A percentile compares a stretch with the other conserved stretches of the same genome.
Conservation (phyloP, 2,329 filamentous ascomycete genomes). For the Neodidymelliopsis sp. region DNA sequence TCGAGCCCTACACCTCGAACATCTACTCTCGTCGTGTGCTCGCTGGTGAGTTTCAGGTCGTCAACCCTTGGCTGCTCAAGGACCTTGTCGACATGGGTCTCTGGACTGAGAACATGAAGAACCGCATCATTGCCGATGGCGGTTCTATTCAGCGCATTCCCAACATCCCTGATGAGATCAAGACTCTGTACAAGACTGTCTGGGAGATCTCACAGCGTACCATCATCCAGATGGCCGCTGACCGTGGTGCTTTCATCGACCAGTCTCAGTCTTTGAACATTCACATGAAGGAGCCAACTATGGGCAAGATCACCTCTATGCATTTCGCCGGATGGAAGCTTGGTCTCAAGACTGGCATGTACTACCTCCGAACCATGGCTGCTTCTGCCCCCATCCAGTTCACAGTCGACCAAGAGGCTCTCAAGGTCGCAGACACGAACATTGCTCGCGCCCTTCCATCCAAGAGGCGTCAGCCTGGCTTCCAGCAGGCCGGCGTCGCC, state of each 20-base stretch:
- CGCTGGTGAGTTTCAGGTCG: constrained; percentile 98
- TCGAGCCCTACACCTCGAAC: constrained; percentile 99
- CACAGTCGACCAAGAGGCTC: constrained; percentile 95
- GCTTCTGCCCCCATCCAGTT: constrained; percentile 98
- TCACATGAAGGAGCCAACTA: constrained; percentile 98
- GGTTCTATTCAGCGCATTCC: constrained; percentile 97
- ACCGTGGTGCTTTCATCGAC: constrained; percentile 98
- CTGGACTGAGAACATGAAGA: constrained; percentile 99
- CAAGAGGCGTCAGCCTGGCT: constrained; percentile 69
- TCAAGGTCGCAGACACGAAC: constrained; percentile 85
- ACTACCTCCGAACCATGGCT: constrained; percentile 98
- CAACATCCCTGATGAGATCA: constrained; percentile 95
- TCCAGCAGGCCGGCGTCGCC: constrained; percentile 26
- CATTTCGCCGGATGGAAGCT: constrained; percentile 99
- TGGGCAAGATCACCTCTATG: constrained; percentile 99
- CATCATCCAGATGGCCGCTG: constrained; percentile 96
- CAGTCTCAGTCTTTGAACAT: constrained; percentile 99
- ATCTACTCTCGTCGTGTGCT: constrained; percentile 99
- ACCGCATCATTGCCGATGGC: constrained; percentile 97
- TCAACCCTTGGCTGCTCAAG: constrained; percentile 98
- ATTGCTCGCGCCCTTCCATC: constrained; percentile 68
- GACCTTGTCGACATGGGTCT: constrained; percentile 97
- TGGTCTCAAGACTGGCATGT: constrained; percentile 99
- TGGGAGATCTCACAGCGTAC: constrained; percentile 98
- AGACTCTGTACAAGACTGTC: constrained; percentile 98